Evolutionary conservation across 352 stramenopile species (phyloP).

Genomic region (Phytopythium chamaehyphon): DNA sequence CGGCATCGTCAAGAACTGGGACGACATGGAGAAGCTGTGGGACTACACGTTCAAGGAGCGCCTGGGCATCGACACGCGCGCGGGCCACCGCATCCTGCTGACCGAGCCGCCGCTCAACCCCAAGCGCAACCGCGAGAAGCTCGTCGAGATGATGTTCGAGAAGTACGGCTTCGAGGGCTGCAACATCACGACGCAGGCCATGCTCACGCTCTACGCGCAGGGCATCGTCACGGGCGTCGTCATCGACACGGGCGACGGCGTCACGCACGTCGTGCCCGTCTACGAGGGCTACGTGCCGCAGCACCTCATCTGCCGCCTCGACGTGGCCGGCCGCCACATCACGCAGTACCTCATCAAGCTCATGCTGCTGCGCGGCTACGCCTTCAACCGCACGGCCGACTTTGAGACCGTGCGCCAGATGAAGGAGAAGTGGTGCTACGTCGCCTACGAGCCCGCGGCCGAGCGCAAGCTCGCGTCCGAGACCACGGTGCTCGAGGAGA

Average conservation of each 20-base stretch:
- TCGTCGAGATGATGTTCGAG: conserved; percentile 93
- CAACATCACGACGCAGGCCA: conserved; percentile 91
- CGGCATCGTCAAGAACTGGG: conserved; percentile 96
- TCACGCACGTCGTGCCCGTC: conserved; percentile 92
- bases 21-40: conserved; percentile 97
- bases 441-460: conserved; percentile 83
- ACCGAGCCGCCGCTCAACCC: conserved; percentile 93
- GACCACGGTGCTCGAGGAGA: conserved; percentile 91
- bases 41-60: conserved; percentile 96
- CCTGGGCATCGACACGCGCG: conserved; percentile 59
- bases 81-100: conserved; percentile 86
- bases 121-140: conserved; percentile 88
- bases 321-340: conserved; percentile 92
- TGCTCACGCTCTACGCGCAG: conserved; percentile 92
- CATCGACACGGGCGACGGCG: conserved; percentile 91
- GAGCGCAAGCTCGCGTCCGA: conserved; percentile 88
- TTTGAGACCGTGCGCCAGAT: conserved; percentile 93
- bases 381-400: conserved; percentile 90
- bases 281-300: conserved; percentile 90
- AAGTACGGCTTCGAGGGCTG: conserved; percentile 89
- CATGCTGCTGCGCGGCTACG: conserved; percentile 87
- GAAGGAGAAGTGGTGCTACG: conserved; percentile 94
- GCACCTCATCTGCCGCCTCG: conserved; percentile 88
- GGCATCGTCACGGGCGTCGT: conserved; percentile 89
- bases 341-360: conserved; percentile 96